A percentile compares a stretch with the other conserved stretches of the same genome.
Conservation (phyloP, 257 asterid genomes). For the Eustoma russellianum region DNA sequence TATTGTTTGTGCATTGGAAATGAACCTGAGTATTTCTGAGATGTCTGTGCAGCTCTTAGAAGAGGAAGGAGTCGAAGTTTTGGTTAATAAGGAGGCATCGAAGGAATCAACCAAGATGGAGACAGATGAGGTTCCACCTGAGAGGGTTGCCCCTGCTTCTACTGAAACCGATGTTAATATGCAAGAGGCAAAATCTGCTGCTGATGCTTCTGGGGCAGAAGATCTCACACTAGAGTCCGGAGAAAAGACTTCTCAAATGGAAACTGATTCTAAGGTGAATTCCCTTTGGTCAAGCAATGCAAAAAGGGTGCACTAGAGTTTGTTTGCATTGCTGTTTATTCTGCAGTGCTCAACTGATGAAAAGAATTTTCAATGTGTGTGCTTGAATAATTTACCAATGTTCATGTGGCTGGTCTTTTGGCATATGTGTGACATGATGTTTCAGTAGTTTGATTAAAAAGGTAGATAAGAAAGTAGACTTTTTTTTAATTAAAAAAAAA, state of each 20-base stretch:
- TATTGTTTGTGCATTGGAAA: neutral
- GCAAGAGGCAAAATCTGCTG: constrained; percentile 46
- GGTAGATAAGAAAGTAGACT: too few species aligned
- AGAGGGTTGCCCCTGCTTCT: constrained; percentile 30
- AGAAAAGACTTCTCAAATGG: constrained; percentile 67
- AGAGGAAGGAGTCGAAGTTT: constrained; percentile 78
- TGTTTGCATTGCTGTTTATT: too few species aligned
- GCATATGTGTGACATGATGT: too few species aligned
- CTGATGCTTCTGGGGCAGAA: constrained; percentile 50
- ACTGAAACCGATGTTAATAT: constrained; percentile 48
- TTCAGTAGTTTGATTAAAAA: too few species aligned
- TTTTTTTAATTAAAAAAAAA: too few species aligned
- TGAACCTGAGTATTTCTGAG: neutral
- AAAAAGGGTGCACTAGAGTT: too few species aligned
- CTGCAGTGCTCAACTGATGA: too few species aligned
- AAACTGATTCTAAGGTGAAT: constrained; percentile 72
- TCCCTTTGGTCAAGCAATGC: too few species aligned
- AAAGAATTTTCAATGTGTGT: too few species aligned
- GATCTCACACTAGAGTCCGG: constrained; percentile 57
- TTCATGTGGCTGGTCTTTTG: too few species aligned
- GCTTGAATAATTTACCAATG: too few species aligned
- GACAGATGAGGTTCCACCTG: constrained; percentile 43
- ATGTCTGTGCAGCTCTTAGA: constrained; percentile 55
- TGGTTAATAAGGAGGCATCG: constrained; percentile 41
- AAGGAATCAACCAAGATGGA: constrained; percentile 74